Evolutionary conservation across 2,329 filamentous ascomycete species (phyloP).

Genomic region (Scedosporium apiospermum): DNA sequence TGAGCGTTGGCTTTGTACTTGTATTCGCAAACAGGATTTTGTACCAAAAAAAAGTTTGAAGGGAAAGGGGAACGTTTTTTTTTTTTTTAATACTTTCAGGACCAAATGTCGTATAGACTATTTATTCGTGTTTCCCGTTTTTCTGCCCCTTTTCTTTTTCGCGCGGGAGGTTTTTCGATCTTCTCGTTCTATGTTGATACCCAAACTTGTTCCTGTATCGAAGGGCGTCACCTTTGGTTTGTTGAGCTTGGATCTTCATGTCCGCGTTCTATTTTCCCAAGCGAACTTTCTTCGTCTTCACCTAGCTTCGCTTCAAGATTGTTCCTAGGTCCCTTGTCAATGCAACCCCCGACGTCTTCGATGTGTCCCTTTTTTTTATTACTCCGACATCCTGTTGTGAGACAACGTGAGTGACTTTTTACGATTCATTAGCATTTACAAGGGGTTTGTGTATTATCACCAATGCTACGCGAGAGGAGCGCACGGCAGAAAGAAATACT

Average conservation of each 20-base stretch:
- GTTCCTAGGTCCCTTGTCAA: too few relatives aligned
- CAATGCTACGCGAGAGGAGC: too few relatives aligned
- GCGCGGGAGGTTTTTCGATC: background rate
- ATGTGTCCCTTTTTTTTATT: too few relatives aligned
- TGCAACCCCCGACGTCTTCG: too few relatives aligned
- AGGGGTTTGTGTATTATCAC: too few relatives aligned
- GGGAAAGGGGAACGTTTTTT: background rate
- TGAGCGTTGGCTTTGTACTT: slow-evolving; percentile 1
- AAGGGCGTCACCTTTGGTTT: background rate
- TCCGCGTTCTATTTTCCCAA: background rate
- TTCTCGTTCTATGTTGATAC: background rate
- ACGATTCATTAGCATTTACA: too few relatives aligned
- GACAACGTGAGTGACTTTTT: too few relatives aligned
- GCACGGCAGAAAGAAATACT: too few relatives aligned
- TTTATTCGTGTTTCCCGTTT: background rate
- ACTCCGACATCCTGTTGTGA: too few relatives aligned
- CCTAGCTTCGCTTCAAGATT: too few relatives aligned
- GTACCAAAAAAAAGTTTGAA: background rate
- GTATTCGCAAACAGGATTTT: background rate
- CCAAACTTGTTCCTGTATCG: background rate
- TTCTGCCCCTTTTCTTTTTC: background rate
- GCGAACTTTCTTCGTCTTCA: background rate
- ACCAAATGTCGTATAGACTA: background rate
- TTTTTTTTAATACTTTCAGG: background rate
- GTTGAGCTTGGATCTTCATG: background rate